A percentile compares a stretch with the other conserved stretches of the same genome.
Conservation (phyloP, 768 basidiomycete species). For the Myochromella boudieri region DNA sequence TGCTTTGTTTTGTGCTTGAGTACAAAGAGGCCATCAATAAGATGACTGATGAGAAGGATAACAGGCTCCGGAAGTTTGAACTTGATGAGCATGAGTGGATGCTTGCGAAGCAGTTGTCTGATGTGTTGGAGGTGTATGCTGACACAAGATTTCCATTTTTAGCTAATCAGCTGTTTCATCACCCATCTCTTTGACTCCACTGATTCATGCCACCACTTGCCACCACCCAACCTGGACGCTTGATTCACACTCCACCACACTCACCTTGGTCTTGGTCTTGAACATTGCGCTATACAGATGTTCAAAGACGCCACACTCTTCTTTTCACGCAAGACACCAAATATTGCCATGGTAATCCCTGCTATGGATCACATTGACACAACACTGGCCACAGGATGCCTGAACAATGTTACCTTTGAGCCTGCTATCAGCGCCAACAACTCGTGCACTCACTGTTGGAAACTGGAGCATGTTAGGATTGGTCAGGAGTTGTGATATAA, state of each 20-base stretch:
- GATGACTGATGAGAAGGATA: slow-evolving; percentile 19
- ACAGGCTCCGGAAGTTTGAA: slow-evolving; percentile 16
- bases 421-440: slow-evolving; percentile 18
- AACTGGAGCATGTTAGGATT: slow-evolving; percentile 24
- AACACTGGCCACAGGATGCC: slow-evolving; percentile 13
- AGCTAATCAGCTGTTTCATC: not conserved
- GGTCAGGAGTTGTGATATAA: slow-evolving; percentile 11
- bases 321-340: slow-evolving; percentile 26
- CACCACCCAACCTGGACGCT: not conserved
- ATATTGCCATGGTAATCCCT: slow-evolving; percentile 32
- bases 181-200: not conserved
- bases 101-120: slow-evolving; percentile 24
- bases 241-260: not conserved
- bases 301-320: slow-evolving; percentile 30
- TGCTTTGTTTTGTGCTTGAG: slow-evolving; percentile 27
- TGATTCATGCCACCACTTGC: not conserved
- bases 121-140: slow-evolving; percentile 24
- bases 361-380: slow-evolving; percentile 37
- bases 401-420: not conserved
- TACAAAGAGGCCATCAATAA: slow-evolving; percentile 24
- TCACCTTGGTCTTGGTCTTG: not conserved
- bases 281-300: slow-evolving; percentile 19
- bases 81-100: slow-evolving; percentile 25
- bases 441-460: slow-evolving; percentile 1
- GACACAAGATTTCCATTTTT: slow-evolving; percentile 1